Percentiles rank a stretch among this genome's conserved stretches.
These are phyloP conservation scores for Candida sanyaensis DNA, from an alignment of 1,139 yeast genomes.

Conservation along the genomic window DNA sequence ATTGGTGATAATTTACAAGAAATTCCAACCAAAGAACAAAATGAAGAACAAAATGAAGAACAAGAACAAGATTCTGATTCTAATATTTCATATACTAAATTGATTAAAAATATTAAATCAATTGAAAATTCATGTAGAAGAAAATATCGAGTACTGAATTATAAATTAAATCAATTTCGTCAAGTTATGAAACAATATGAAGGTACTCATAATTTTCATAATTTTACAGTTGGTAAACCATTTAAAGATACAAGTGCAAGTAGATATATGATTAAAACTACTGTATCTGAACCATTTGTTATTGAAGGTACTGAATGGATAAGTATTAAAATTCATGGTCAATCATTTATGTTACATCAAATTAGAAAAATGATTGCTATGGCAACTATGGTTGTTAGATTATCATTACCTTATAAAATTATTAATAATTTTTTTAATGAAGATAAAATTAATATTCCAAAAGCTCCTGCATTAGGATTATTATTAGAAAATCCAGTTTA, in stretches of 20 bases:
- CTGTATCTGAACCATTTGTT: conserved; percentile 87
- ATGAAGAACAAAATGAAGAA: conserved; percentile 25
- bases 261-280: conserved; percentile 76
- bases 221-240: conserved; percentile 88
- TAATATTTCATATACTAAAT: conserved; percentile 17
- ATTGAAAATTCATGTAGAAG: conserved; percentile 73
- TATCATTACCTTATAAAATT: conserved; percentile 78
- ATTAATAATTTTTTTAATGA: conserved; percentile 78
- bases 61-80: conserved; percentile 14
- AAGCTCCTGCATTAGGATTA: conserved; percentile 95
- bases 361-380: conserved; percentile 97
- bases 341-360: conserved; percentile 97
- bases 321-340: conserved; percentile 95
- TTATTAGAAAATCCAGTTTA: conserved; percentile 90
- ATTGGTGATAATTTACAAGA: conserved; percentile 2
- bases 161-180: conserved; percentile 63
- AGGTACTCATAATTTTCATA: conserved; percentile 94
- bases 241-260: conserved; percentile 83
- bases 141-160: conserved; percentile 62
- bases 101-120: conserved; percentile 59
- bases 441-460: conserved; percentile 83
- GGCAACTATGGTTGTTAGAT: conserved; percentile 84
- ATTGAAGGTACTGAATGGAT: conserved; percentile 97
- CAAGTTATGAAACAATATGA: conserved; percentile 70
- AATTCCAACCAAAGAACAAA: background rate